Conservation (phyloP, 73 alveolate species). For the Tetrahymena elliotti region DNA sequence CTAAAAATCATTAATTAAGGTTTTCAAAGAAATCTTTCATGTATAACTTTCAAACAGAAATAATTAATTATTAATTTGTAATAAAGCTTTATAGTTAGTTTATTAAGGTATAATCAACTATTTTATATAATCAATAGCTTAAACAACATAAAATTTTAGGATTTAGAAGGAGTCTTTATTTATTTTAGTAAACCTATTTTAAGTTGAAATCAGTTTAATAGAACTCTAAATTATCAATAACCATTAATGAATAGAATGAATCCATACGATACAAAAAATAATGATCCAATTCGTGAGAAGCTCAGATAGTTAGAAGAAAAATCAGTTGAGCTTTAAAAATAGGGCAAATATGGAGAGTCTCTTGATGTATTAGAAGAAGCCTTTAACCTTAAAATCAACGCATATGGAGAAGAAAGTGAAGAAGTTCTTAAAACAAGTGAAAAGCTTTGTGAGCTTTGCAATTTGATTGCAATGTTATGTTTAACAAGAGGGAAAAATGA, state of each 20-base stretch:
- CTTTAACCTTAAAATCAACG: slow-evolving; percentile 39
- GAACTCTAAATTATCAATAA: not conserved
- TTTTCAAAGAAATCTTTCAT: not conserved
- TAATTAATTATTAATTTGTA: not conserved
- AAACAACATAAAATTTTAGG: not conserved
- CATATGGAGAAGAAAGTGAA: slow-evolving; percentile 63
- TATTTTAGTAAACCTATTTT: too few relatives aligned
- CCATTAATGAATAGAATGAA: not conserved
- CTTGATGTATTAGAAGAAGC: slow-evolving; percentile 59
- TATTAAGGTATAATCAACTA: not conserved
- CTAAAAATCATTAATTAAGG: not conserved
- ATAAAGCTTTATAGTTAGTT: not conserved
- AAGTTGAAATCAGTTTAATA: not conserved
- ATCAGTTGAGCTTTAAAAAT: slow-evolving; percentile 11
- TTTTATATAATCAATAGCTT: not conserved
- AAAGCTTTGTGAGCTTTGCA: slow-evolving; percentile 71
- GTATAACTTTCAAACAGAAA: not conserved
- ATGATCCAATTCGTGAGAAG: slow-evolving; percentile 39
- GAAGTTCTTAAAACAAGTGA: slow-evolving; percentile 61
- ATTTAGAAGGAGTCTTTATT: too few relatives aligned
- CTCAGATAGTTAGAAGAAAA: slow-evolving; percentile 57
- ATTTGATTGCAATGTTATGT: slow-evolving; percentile 69
- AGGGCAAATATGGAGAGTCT: slow-evolving; percentile 58
- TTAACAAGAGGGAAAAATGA: slow-evolving; percentile 70
- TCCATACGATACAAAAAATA: not conserved